These are phyloP conservation scores for Bruguiera parviflora DNA, from an alignment of 345 rosid species.

Conservation along the genomic window DNA sequence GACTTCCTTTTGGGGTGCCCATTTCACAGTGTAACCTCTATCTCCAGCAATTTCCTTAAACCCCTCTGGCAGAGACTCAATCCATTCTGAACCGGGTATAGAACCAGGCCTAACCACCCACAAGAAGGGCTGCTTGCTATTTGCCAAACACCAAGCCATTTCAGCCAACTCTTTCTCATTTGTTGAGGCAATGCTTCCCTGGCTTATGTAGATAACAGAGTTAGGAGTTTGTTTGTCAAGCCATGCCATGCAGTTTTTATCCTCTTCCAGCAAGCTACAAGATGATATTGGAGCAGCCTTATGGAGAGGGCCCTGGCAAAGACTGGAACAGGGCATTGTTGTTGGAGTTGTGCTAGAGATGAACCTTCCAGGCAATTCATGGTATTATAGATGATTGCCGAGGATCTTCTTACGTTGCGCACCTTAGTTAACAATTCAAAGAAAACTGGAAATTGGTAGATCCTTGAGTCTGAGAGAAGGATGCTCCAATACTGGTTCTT, in stretches of 20 bases:
- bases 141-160: constrained; percentile 35
- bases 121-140: constrained; percentile 42
- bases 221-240: constrained; percentile 27
- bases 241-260: constrained; percentile 46
- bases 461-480: constrained; percentile 35
- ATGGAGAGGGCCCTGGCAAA: constrained; percentile 20
- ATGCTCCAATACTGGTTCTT: constrained; percentile 24
- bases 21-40: constrained; percentile 40
- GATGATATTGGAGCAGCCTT: constrained; percentile 9
- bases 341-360: not conserved
- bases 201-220: constrained; percentile 33
- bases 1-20: constrained; percentile 54
- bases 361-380: constrained; percentile 11
- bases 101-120: constrained; percentile 45
- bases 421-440: constrained; percentile 16
- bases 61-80: constrained; percentile 11
- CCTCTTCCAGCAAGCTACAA: constrained; percentile 37
- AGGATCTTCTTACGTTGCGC: constrained; percentile 22
- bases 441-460: constrained; percentile 25
- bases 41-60: constrained; percentile 8
- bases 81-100: not conserved
- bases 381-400: constrained; percentile 23
- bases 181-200: constrained; percentile 23
- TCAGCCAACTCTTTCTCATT: constrained; percentile 12
- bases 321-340: constrained; percentile 20